Evolutionary conservation across 768 basidiomycete species (phyloP), one percentile per base, ranked within the genome.

Genomic region (Cystobasidiopsis lactophilus): DNA sequence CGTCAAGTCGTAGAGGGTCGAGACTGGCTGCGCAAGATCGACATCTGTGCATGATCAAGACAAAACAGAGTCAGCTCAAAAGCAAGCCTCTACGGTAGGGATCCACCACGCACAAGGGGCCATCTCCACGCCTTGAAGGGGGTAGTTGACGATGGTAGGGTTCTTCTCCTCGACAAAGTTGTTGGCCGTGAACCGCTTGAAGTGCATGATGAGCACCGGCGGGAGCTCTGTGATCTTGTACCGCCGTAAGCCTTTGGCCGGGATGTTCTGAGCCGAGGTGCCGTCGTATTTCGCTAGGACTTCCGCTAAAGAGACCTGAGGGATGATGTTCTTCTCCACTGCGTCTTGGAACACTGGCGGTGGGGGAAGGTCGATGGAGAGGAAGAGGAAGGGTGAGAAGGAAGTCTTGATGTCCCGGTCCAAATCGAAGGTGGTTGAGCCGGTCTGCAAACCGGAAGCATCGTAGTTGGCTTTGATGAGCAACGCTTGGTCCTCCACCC

Each of bases 131-230:
- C 91, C 89, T 53, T 82, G 76, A 24, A 95, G 71, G 2, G 91
- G 91, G 63, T 93, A 98, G 64, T 91, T 98, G 59, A 98, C 83
- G 56, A 98, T 89, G 1, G 93, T 98, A 7, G 91, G 91, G 62
- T 98, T 98, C 68, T 93, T 93, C 67, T 98, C 93, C 66, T 95
- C 91, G 5, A 95, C 88, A 61, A 96, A 95, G 50, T 73, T 73
- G 66, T 96, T 98, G 66, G 84, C 93, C 23, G 85, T 88, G 69
- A 96, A 98, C 37, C 93, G 77, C 66, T 89, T 96, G 73, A 81
- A 89, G 65, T 91, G 84, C 19, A 95, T 71, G 61, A 96, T 82
- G 62, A 98, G 78, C 64, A 93, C 95, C 47, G 74, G 83, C 37
- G 93, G 93, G 55, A 98, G 70, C 35, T 74, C 73, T 61, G 83